These are phyloP conservation scores for Letharia columbiana DNA, from an alignment of 495 filamentous ascomycete species.

Conservation along the genomic window DNA sequence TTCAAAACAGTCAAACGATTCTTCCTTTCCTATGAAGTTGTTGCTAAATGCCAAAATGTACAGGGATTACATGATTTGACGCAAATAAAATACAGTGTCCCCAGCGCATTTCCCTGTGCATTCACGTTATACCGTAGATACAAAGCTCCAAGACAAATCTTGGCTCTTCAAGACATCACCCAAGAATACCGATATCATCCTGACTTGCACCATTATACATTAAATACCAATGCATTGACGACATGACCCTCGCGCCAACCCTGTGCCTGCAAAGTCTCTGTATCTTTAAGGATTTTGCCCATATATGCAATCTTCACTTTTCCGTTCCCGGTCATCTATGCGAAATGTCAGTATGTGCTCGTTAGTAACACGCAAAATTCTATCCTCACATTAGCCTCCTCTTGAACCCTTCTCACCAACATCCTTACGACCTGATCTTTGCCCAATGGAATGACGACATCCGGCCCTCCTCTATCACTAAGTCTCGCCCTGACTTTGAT, in stretches of 20 bases:
- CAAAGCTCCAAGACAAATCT: neutral
- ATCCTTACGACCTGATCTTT: constrained; percentile 55
- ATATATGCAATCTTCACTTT: constrained; percentile 66
- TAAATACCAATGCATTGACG: constrained; percentile 70
- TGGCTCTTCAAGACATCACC: neutral
- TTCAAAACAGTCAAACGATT: neutral
- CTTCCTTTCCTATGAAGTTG: neutral
- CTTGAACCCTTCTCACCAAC: constrained; percentile 52
- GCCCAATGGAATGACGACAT: constrained; percentile 52
- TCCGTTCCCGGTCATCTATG: constrained; percentile 32
- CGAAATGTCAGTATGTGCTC: constrained; percentile 12
- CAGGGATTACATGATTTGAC: neutral
- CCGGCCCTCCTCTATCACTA: constrained; percentile 58
- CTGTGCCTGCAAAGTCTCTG: constrained; percentile 50
- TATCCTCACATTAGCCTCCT: constrained; percentile 54
- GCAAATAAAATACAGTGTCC: neutral
- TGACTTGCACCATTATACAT: constrained; percentile 17
- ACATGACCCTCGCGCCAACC: constrained; percentile 71
- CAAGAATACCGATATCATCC: neutral
- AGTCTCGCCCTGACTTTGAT: constrained; percentile 56
- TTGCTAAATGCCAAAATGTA: neutral
- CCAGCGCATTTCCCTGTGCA: neutral
- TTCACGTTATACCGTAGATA: neutral
- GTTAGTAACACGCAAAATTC: neutral
- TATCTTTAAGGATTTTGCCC: constrained; percentile 68